These are phyloP conservation scores for Thalassiosira gravida DNA, from an alignment of 352 stramenopile genomes.

Conservation along the genomic window DNA sequence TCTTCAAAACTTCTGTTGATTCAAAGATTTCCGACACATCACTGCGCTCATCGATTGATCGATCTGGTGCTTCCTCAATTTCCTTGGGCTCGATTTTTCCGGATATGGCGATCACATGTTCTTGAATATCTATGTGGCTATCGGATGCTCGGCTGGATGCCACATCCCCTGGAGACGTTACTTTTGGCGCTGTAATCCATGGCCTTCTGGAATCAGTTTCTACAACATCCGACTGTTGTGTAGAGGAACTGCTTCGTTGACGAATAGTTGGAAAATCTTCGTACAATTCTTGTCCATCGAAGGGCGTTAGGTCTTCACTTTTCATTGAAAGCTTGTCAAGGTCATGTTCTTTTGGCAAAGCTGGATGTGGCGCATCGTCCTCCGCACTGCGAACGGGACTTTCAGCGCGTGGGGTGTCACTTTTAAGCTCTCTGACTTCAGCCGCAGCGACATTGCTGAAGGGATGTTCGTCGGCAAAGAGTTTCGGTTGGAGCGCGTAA, in stretches of 20 bases:
- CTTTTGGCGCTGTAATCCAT: conserved; percentile 29
- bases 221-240: conserved; percentile 12
- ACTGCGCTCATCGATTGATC: conserved; percentile 10
- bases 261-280: conserved; percentile 43
- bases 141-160: conserved; percentile 5
- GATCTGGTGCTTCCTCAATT: neutral
- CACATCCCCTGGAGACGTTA: conserved; percentile 7
- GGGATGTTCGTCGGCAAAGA: too few species aligned
- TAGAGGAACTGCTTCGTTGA: conserved; percentile 12
- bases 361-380: conserved; percentile 1
- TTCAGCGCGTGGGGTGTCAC: conserved; percentile 7
- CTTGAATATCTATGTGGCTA: too few species aligned
- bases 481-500: neutral
- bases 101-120: neutral
- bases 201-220: conserved; percentile 47
- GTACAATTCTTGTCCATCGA: conserved; percentile 34
- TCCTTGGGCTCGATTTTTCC: conserved; percentile 5
- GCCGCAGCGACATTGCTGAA: neutral
- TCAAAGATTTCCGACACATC: conserved; percentile 33
- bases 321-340: conserved; percentile 25
- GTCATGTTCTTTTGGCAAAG: neutral
- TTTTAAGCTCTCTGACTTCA: conserved; percentile 13
- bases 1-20: conserved; percentile 43
- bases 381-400: neutral
- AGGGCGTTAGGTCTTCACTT: conserved; percentile 22